Evolutionary conservation across 1,284 basidiomycete species (phyloP), one percentile per base, ranked within the genome.

Genomic region (Moesziomyces sp.): DNA sequence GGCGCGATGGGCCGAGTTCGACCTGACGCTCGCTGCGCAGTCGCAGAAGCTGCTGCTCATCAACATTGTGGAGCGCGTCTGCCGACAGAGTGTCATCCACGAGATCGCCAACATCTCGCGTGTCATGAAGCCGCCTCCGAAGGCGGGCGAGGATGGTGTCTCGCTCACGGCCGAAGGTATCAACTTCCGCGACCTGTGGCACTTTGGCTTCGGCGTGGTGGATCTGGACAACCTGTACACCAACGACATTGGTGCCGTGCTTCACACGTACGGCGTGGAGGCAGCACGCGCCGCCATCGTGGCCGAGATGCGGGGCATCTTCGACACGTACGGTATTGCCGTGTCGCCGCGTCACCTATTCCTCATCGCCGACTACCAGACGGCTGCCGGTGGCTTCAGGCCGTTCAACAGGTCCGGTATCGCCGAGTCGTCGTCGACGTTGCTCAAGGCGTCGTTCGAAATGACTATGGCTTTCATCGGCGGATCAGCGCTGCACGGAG

Each of bases 341-440:
- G 97, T 99, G 58, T 91, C 98, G 85, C 90, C 90, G 78, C 90
- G 97, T 58, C 97, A 99, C 87, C 87, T 99, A 58, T 94, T 95
- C 82, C 88, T 99, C 67, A 97, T 99, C 83, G 97, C 97, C 35
- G 97, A 99, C 85, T 99, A 99, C 85, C 78, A 98, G 93, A 99
- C 97, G 0, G 97, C 95, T 82, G 93, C 94, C 52, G 97, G 97
- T 47, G 94, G 92, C 24, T 99, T 96, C 87, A 93, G 93, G 85
- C 94, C 97, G 2, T 99, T 99, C 87, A 99, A 97, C 85, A 91
- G 97, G 54, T 93, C 91, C 65, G 97, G 97, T 73, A 92, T 99
- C 64, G 91, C 93, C 21, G 90, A 91, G 58, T 93, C 93, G 84
- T 90, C 93, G 9, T 97, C 94, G 26, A 94, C 96, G 4, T 88